Evolutionary conservation across 768 basidiomycete genomes (phyloP).

Genomic region (Tricholoma terreum): DNA sequence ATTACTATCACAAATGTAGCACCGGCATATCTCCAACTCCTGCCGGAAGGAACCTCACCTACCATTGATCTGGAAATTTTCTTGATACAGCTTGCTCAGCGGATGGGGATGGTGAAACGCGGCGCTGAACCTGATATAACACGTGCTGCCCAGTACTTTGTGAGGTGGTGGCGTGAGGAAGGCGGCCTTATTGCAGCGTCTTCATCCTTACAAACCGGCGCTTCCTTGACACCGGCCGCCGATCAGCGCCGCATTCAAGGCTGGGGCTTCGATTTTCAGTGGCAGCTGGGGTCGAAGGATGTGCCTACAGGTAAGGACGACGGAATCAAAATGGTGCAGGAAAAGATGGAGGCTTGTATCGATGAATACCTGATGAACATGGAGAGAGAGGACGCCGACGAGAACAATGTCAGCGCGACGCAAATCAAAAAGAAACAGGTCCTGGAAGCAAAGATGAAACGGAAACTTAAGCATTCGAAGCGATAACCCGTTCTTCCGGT

Average conservation of each 20-base stretch:
- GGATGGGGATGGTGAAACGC: conserved; percentile 80
- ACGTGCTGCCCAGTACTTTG: conserved; percentile 77
- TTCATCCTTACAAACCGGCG: conserved; percentile 24
- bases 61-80: conserved; percentile 63
- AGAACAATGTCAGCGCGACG: conserved; percentile 61
- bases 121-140: conserved; percentile 70
- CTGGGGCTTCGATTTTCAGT: conserved; percentile 87
- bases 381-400: conserved; percentile 49
- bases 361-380: conserved; percentile 46
- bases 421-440: conserved; percentile 61
- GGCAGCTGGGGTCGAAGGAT: conserved; percentile 41
- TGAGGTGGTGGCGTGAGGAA: conserved; percentile 84
- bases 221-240: conserved; percentile 7
- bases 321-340: conserved; percentile 41
- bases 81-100: conserved; percentile 61
- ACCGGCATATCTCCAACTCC: conserved; percentile 66
- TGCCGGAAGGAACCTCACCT: conserved; percentile 52
- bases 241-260: conserved; percentile 39
- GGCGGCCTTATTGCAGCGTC: conserved; percentile 58
- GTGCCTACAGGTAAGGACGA: conserved; percentile 18
- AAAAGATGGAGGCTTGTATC: conserved; percentile 71
- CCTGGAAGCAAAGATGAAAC: conserved; percentile 38
- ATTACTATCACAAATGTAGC: conserved; percentile 34
- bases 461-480: conserved; percentile 33
- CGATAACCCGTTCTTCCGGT: conserved; percentile 1